Conservation (phyloP, 805 yeast species). For the Yarrowia porcina region DNA sequence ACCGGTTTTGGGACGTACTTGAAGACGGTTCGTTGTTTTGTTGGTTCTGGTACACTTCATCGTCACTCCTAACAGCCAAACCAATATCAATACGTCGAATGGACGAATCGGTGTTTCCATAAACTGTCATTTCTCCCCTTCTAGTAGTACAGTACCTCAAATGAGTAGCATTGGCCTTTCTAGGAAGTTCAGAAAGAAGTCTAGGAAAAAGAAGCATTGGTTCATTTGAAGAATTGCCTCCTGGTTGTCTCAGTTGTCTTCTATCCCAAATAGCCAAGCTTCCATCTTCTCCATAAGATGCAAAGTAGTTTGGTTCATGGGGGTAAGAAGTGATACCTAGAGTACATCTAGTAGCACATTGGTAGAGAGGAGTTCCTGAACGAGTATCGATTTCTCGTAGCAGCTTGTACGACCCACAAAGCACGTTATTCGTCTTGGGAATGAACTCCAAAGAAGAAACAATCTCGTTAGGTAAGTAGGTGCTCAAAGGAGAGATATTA, state of each 20-base stretch:
- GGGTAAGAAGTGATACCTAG: constrained; percentile 68
- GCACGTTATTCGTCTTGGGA: constrained; percentile 47
- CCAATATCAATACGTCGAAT: constrained; percentile 10
- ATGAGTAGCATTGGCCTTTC: constrained; percentile 30
- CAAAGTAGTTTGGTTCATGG: constrained; percentile 60
- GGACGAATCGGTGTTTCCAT: constrained; percentile 11
- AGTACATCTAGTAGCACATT: constrained; percentile 71
- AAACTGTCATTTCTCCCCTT: constrained; percentile 69
- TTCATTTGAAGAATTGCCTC: constrained; percentile 21
- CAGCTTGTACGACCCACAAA: constrained; percentile 75
- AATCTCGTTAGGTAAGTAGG: constrained; percentile 67
- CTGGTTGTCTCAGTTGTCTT: constrained; percentile 32
- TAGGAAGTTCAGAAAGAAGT: constrained; percentile 30
- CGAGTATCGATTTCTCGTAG: constrained; percentile 76
- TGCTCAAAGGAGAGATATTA: constrained; percentile 28
- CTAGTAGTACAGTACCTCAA: constrained; percentile 50
- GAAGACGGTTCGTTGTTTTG: constrained; percentile 1
- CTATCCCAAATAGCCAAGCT: constrained; percentile 63
- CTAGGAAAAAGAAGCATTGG: constrained; percentile 31
- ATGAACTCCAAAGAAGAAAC: constrained; percentile 66
- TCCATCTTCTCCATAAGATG: constrained; percentile 80
- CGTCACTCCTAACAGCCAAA: background rate
- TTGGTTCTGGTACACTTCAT: background rate
- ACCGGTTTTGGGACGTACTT: constrained; percentile 1
- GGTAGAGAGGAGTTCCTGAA: constrained; percentile 50